phyloP scores from a whole-genome alignment of 345 rosid genomes.

The Erucastrum elatum region DNA sequence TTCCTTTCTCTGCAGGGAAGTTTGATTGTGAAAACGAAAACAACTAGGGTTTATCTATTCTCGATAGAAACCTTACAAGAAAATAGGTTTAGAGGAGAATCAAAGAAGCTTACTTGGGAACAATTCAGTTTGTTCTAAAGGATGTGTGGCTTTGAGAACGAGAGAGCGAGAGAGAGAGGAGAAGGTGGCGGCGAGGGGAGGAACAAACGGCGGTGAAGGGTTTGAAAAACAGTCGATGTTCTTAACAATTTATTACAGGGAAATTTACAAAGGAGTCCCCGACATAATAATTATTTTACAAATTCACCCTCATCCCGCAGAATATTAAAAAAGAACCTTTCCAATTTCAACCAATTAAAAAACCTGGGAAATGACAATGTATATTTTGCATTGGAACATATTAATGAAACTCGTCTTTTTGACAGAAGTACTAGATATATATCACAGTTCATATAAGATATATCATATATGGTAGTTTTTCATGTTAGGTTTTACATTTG shows the following conservation, averaged over 20 bases:
- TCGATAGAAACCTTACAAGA: background rate
- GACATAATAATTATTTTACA: background rate
- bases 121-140: background rate
- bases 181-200: background rate
- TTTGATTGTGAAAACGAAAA: background rate
- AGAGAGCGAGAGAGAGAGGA: background rate
- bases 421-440: too few relatives aligned
- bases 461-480: too few relatives aligned
- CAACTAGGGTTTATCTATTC: background rate
- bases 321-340: background rate
- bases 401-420: too few relatives aligned
- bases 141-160: background rate
- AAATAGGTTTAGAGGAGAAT: background rate
- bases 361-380: too few relatives aligned
- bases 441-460: too few relatives aligned
- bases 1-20: constrained; percentile 17
- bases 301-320: background rate
- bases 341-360: background rate
- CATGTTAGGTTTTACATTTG: too few relatives aligned
- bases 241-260: background rate
- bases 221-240: background rate
- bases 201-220: background rate
- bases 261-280: background rate
- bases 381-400: too few relatives aligned
- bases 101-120: background rate